Percentiles rank a stretch among this genome's conserved stretches.
Evolutionary conservation across 805 yeast species (phyloP).

Genomic region (Martiniozyma abietophila): DNA sequence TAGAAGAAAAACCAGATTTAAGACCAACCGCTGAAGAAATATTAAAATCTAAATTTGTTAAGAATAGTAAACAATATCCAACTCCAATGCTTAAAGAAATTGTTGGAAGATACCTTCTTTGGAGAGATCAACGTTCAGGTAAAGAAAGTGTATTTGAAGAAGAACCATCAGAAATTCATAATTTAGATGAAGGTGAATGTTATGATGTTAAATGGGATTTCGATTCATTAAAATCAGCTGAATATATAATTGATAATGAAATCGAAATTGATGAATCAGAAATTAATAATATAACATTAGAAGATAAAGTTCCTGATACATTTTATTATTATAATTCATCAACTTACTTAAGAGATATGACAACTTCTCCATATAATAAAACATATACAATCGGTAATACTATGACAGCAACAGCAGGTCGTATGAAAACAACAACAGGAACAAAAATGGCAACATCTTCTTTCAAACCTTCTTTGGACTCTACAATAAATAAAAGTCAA

Average conservation of each 20-base stretch:
- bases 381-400: slow-evolving; percentile 15
- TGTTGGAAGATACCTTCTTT: slow-evolving; percentile 58
- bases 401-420: slow-evolving; percentile 13
- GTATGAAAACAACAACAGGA: slow-evolving; percentile 9
- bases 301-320: too few relatives aligned
- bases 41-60: slow-evolving; percentile 63
- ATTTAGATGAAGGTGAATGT: slow-evolving; percentile 21
- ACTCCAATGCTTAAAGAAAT: slow-evolving; percentile 61
- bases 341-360: slow-evolving; percentile 5
- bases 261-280: slow-evolving; percentile 26
- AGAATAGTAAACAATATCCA: slow-evolving; percentile 48
- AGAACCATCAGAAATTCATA: slow-evolving; percentile 18
- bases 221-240: slow-evolving; percentile 68
- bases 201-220: slow-evolving; percentile 77
- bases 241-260: slow-evolving; percentile 65
- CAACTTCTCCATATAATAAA: slow-evolving; percentile 10
- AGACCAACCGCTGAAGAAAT: slow-evolving; percentile 84
- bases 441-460: slow-evolving; percentile 17
- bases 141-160: slow-evolving; percentile 40
- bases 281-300: too few relatives aligned
- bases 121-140: slow-evolving; percentile 65
- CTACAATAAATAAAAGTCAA: too few relatives aligned
- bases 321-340: slow-evolving; percentile 1
- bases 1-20: slow-evolving; percentile 89
- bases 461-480: too few relatives aligned